Evolutionary conservation across 73 alveolate genomes (phyloP), one percentile per base, ranked within the genome.

Genomic region (Paramecium caudatum): DNA sequence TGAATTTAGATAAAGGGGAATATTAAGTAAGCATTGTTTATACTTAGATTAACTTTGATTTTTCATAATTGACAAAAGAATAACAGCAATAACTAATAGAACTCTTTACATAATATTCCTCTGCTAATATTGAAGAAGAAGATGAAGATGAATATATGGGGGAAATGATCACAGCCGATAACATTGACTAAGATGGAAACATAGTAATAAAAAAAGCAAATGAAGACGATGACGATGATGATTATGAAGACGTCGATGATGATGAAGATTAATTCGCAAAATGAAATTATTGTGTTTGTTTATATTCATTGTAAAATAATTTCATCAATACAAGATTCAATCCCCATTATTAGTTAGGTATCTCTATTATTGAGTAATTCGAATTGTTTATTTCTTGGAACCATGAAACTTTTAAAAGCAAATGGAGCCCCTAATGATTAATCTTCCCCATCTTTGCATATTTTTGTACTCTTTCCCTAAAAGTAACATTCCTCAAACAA

Each of bases 161-260:
- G 23, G 80, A 55, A 21, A 55, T 55, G 80, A 55, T 55, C 13
- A 55, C 80, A 55, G 80, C 80, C 12, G 80, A 55, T 21, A 55
- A 55, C n/a, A 55, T 55, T 19, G 80, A 55, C 30, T 55, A 55
- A 55, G 80, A 55, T 55, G 80, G 80, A 55, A 55, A 55, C 30
- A 55, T 55, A 12, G 30, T 55, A 27, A 9, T 25, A 4, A 23
- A 55, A 5, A 55, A 55, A 27, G 9, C 23, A 21, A 8, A 55
- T 27, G 23, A 55, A 55, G 80, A 55, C 23, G 80, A 55, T 21
- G 30, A 55, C 30, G 80, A 55, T 23, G 80, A 55, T 27, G 80
- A 55, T 55, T 55, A 55, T 55, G 80, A 55, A 55, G 80, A 55
- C 30, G 46, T 55, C 23, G 80, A 55, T 55, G 32, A 55, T 55